A percentile compares a stretch with the other conserved stretches of the same genome.
Conservation (phyloP, 495 filamentous ascomycete species). For the Delitschia confertaspora region DNA sequence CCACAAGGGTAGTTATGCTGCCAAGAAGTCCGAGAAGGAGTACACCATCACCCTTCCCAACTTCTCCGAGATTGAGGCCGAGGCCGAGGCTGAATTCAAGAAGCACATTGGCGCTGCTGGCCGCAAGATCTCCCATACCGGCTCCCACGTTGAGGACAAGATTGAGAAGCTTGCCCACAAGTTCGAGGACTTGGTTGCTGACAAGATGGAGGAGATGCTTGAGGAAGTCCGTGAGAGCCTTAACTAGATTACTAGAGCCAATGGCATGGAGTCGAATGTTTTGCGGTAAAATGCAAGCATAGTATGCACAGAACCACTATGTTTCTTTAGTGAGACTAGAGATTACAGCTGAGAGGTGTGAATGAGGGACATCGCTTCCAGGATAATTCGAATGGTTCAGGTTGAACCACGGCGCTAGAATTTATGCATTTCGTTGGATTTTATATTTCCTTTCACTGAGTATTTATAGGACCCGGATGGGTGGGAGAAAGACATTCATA, state of each 20-base stretch:
- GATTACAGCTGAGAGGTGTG: background rate
- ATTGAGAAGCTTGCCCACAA: conserved; percentile 37
- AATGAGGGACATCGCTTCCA: background rate
- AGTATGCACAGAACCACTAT: background rate
- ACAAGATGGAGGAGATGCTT: conserved; percentile 63
- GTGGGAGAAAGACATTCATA: too few species aligned
- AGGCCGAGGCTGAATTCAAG: conserved; percentile 20
- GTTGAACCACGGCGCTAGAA: too few species aligned
- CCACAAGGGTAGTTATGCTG: conserved; percentile 51
- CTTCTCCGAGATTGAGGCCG: conserved; percentile 18
- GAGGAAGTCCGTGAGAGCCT: conserved; percentile 42
- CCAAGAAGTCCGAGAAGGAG: conserved; percentile 8
- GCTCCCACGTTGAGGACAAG: conserved; percentile 24
- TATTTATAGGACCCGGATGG: too few species aligned
- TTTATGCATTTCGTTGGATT: too few species aligned
- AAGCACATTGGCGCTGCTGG: conserved; percentile 11
- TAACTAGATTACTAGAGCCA: too few species aligned
- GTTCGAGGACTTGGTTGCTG: conserved; percentile 55
- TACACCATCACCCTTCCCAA: conserved; percentile 28
- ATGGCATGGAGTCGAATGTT: too few species aligned
- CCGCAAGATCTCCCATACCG: conserved; percentile 9
- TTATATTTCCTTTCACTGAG: too few species aligned
- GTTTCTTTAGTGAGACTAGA: background rate
- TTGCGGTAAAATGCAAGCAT: too few species aligned
- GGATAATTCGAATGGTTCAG: background rate